phyloP scores from a whole-genome alignment of 2,329 filamentous ascomycete genomes.

The Alternaria hordeiaustralica region DNA sequence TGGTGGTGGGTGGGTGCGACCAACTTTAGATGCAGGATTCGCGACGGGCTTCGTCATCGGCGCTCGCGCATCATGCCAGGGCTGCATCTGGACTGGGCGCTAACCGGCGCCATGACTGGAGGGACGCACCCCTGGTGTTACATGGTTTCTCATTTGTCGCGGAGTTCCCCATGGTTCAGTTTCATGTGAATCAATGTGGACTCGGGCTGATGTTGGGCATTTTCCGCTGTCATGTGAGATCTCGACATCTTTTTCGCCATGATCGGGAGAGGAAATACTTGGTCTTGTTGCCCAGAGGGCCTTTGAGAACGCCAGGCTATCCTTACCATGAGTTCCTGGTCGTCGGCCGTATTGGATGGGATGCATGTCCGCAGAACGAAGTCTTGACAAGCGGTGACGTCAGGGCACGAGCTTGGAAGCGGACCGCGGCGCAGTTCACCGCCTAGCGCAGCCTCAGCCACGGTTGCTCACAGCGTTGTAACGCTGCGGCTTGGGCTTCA shows the following conservation, averaged over 20 bases:
- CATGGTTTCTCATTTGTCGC: conserved; percentile 18
- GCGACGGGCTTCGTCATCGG: conserved; percentile 37
- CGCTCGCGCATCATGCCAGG: conserved; percentile 14
- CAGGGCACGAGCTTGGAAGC: conserved; percentile 9
- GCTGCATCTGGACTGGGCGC: conserved; percentile 18
- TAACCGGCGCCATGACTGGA: conserved; percentile 19
- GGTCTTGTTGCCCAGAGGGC: conserved; percentile 5
- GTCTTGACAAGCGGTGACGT: conserved; percentile 26
- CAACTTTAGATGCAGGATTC: conserved; percentile 28
- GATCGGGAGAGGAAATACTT: not conserved
- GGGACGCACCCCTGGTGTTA: conserved; percentile 7
- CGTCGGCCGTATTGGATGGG: conserved; percentile 19
- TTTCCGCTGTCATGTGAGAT: not conserved
- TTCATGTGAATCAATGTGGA: conserved; percentile 1
- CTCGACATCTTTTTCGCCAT: not conserved
- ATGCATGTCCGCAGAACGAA: conserved; percentile 13
- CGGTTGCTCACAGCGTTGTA: conserved; percentile 6
- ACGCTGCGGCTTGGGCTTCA: not conserved
- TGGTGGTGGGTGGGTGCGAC: conserved; percentile 27
- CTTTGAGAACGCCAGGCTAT: conserved; percentile 18
- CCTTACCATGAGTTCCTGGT: conserved; percentile 22
- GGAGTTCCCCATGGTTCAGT: not conserved
- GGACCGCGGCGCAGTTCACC: conserved; percentile 6
- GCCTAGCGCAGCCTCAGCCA: conserved; percentile 17
- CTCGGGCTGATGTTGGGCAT: conserved; percentile 29